A percentile compares a stretch with the other conserved stretches of the same genome.
phyloP scores from a whole-genome alignment of 1,284 basidiomycete species.

The Puccinia horiana region DNA sequence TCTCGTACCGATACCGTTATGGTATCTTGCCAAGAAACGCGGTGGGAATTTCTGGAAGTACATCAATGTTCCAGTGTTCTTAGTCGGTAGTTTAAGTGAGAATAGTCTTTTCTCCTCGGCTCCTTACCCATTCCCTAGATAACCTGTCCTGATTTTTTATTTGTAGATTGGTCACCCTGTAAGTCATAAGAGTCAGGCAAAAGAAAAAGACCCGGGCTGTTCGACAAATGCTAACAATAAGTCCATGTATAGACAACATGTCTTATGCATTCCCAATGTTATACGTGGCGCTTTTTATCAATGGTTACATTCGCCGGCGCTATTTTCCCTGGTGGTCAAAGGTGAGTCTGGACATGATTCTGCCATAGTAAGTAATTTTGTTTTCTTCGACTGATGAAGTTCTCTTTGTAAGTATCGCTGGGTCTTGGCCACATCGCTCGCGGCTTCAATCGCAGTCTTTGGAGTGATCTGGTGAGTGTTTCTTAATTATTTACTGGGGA shows the following conservation, averaged over 20 bases:
- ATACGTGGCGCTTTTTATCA: slow-evolving; percentile 28
- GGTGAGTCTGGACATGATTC: neutral
- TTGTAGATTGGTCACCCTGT: slow-evolving; percentile 43
- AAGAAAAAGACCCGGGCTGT: neutral
- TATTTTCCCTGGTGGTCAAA: slow-evolving; percentile 45
- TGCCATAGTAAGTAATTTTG: neutral
- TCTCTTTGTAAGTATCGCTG: slow-evolving; percentile 33
- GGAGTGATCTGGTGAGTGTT: slow-evolving; percentile 38
- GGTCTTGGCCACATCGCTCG: slow-evolving; percentile 46
- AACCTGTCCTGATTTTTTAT: neutral
- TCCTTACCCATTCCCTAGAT: neutral
- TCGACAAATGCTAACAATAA: neutral
- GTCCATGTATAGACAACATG: slow-evolving; percentile 27
- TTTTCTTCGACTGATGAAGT: neutral
- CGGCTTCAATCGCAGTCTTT: slow-evolving; percentile 44
- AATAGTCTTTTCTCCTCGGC: neutral
- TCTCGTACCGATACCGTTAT: slow-evolving; percentile 30
- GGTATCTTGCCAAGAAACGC: slow-evolving; percentile 43
- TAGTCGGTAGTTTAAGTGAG: slow-evolving; percentile 33
- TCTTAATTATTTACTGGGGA: neutral
- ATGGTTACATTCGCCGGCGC: slow-evolving; percentile 30
- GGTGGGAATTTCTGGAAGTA: slow-evolving; percentile 36
- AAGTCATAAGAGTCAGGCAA: neutral
- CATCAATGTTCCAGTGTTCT: slow-evolving; percentile 40
- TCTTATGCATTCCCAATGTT: slow-evolving; percentile 46